phyloP scores from a whole-genome alignment of 75 land plant genomes.

The Pseudotsuga menziesii region DNA sequence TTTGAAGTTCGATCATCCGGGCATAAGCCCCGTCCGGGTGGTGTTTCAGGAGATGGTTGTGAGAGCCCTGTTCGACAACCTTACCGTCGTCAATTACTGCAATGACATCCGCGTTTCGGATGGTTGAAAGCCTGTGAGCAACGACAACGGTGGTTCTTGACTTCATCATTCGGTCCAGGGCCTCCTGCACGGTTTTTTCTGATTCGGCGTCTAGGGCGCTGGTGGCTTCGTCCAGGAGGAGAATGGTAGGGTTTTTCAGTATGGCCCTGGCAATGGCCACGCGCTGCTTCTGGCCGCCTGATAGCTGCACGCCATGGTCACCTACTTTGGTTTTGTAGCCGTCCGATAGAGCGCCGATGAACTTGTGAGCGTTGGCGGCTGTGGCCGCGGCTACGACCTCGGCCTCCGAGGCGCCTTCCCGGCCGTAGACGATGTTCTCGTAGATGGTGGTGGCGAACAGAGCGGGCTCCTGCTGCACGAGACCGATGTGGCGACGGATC shows the following conservation, averaged over 20 bases:
- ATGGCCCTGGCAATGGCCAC: slow-evolving; percentile 84
- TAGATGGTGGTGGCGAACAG: slow-evolving; percentile 70
- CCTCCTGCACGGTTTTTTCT: slow-evolving; percentile 77
- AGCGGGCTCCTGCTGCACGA: slow-evolving; percentile 90
- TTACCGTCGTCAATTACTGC: slow-evolving; percentile 85
- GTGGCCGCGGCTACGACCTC: slow-evolving; percentile 79
- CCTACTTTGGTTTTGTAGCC: slow-evolving; percentile 80
- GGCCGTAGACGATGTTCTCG: slow-evolving; percentile 86
- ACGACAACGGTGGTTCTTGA: slow-evolving; percentile 76
- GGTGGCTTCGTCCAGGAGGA: slow-evolving; percentile 91
- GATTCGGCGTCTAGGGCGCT: slow-evolving; percentile 90
- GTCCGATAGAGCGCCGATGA: slow-evolving; percentile 71
- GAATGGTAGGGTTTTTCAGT: slow-evolving; percentile 60
- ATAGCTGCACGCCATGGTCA: slow-evolving; percentile 81
- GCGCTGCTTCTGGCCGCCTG: slow-evolving; percentile 90
- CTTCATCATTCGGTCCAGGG: slow-evolving; percentile 62
- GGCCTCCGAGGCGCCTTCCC: slow-evolving; percentile 62
- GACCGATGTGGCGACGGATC: slow-evolving; percentile 63
- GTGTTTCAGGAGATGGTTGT: slow-evolving; percentile 58
- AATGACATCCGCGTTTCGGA: slow-evolving; percentile 61
- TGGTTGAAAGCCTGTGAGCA: slow-evolving; percentile 76
- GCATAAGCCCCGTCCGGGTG: slow-evolving; percentile 72
- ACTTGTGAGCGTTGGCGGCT: slow-evolving; percentile 80
- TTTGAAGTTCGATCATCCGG: slow-evolving; percentile 64
- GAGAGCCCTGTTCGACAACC: slow-evolving; percentile 82